A percentile compares a stretch with the other conserved stretches of the same genome.
phyloP scores from a whole-genome alignment of 495 filamentous ascomycete species.

The Penicillium bialowiezense region DNA sequence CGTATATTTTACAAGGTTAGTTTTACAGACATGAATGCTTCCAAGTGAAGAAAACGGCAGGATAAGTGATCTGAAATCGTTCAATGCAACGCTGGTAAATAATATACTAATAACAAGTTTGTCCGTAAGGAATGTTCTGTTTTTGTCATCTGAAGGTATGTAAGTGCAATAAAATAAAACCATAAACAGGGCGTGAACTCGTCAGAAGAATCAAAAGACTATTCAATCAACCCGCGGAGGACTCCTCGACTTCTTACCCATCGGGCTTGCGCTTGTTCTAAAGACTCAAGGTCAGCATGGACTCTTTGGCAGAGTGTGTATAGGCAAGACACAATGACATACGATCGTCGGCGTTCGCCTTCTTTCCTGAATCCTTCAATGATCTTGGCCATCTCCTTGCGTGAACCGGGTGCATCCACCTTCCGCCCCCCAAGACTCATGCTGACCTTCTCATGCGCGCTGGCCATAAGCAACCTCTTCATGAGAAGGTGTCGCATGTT shows the following conservation, averaged over 20 bases:
- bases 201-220: neutral
- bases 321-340: slow-evolving; percentile 30
- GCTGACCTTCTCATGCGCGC: slow-evolving; percentile 76
- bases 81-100: slow-evolving; percentile 6
- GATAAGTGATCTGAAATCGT: too few relatives aligned
- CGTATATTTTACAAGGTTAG: too few relatives aligned
- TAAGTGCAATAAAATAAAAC: neutral
- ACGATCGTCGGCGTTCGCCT: slow-evolving; percentile 76
- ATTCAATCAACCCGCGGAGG: slow-evolving; percentile 35
- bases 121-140: neutral
- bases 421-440: slow-evolving; percentile 84
- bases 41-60: too few relatives aligned
- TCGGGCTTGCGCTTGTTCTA: slow-evolving; percentile 21
- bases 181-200: slow-evolving; percentile 1
- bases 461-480: slow-evolving; percentile 73
- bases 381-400: slow-evolving; percentile 86
- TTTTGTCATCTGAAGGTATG: neutral
- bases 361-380: slow-evolving; percentile 81
- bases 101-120: slow-evolving; percentile 1
- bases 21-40: too few relatives aligned
- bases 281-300: neutral
- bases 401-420: slow-evolving; percentile 69
- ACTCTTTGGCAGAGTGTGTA: neutral
- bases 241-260: slow-evolving; percentile 25
- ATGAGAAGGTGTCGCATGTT: slow-evolving; percentile 86